A percentile compares a stretch with the other conserved stretches of the same genome.
These are phyloP conservation scores for Leucaena leucocephala DNA, from an alignment of 306 rosid genomes.

Conservation along the genomic window DNA sequence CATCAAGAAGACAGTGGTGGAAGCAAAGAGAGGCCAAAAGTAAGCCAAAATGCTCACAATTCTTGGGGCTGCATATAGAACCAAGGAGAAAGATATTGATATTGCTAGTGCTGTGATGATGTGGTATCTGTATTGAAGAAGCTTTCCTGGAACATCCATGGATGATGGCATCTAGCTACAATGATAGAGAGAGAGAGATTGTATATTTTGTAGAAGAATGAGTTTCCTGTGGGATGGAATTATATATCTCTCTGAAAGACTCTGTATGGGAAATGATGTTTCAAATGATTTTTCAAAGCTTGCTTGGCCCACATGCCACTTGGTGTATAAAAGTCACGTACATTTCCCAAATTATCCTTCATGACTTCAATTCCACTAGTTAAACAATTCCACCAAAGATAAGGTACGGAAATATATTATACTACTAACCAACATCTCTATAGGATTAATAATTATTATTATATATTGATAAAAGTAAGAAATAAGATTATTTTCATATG, in stretches of 20 bases:
- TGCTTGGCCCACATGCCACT: constrained; percentile 52
- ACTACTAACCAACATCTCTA: not conserved
- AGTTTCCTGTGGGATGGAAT: constrained; percentile 30
- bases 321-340: not conserved
- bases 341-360: constrained; percentile 52
- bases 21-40: constrained; percentile 88
- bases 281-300: constrained; percentile 39
- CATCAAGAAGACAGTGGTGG: constrained; percentile 70
- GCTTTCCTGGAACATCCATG: constrained; percentile 62
- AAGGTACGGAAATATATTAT: not conserved
- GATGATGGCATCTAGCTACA: not conserved
- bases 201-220: not conserved
- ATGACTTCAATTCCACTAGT: not conserved
- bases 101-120: constrained; percentile 53
- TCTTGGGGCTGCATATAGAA: constrained; percentile 66
- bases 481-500: not conserved
- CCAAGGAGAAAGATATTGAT: constrained; percentile 46
- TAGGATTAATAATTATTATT: not conserved
- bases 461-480: not conserved
- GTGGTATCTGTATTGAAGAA: constrained; percentile 63
- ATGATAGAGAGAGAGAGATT: constrained; percentile 32
- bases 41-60: constrained; percentile 59
- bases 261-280: constrained; percentile 40
- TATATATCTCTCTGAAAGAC: constrained; percentile 36
- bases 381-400: not conserved